Evolutionary conservation across 139 green algal genomes (phyloP), one percentile per base, ranked within the genome.

Genomic region (Chlorella ohadii): DNA sequence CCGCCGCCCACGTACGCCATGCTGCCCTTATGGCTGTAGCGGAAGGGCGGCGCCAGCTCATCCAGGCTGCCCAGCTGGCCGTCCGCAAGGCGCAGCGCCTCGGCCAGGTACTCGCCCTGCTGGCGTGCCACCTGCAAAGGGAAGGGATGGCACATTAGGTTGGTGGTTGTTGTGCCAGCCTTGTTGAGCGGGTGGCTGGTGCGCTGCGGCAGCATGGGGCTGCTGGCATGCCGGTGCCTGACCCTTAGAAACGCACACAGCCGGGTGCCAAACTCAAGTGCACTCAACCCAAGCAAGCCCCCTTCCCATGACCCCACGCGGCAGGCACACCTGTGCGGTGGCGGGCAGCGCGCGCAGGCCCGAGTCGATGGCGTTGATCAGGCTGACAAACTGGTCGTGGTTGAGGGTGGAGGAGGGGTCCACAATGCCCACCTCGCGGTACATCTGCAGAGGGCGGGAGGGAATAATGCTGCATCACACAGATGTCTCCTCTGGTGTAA

Each of bases 1-100:
- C 16, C 84, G 72, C 67, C 79, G 25, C 92, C 96, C 36, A 99
- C 91, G 80, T 99, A 99, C 28, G 95, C 95, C 33, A 97, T 89
- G 28, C 82, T 92, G 64, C 96, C 92, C 87, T 94, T 94, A 88
- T 96, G 93, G 34, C 72, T 84, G 85, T 96, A 96, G 51, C 84
- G 84, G 88, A 94, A 94, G 71, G 83, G 36, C 38, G 77, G 33
- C 27, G 73, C 57, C 28, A 38, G 44, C 28, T 57, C 47, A 5
- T 59, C 51, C 19, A 59, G 11, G 51, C 51, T 59, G 51, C 22
- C 51, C 12, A 59, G 51, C 51, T 59, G 51, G 20, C 74, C 74
- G 6, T 81, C 74, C 12, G 56, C 56, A 3, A 22, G 74, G 61
- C 16, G 27, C 44, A 89, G 76, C 39, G 94, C 67, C 25, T 81